phyloP scores from a whole-genome alignment of 148 eudicot genomes.

The Spergularia marina region DNA sequence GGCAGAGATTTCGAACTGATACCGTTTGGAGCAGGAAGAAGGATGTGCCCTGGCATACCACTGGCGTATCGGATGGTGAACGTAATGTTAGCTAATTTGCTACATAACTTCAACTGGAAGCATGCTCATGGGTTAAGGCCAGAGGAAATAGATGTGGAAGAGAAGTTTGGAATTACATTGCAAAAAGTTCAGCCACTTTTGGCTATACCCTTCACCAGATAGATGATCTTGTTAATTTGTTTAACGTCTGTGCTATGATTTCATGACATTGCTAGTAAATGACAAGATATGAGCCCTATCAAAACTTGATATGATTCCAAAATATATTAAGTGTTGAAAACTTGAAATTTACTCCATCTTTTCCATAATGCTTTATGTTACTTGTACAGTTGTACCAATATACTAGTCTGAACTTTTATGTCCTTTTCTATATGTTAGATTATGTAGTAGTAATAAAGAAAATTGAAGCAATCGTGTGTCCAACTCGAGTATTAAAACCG shows the following conservation, averaged over 20 bases:
- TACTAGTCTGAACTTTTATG: no score
- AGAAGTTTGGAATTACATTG: conserved; percentile 31
- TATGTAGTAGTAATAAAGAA: no score
- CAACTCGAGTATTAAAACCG: no score
- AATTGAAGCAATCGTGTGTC: no score
- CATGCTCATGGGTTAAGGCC: conserved; percentile 23
- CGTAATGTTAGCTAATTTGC: conserved; percentile 19
- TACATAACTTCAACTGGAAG: conserved; percentile 36
- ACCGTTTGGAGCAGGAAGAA: conserved; percentile 31
- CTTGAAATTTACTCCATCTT: no score
- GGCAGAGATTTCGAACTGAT: conserved; percentile 28
- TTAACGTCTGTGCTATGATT: background rate
- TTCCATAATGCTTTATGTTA: no score
- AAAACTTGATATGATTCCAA: no score
- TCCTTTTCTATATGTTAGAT: no score
- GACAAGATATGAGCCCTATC: background rate
- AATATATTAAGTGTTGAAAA: no score
- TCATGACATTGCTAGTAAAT: background rate
- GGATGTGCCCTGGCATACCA: conserved; percentile 26
- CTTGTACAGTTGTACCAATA: no score
- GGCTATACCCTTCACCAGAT: conserved; percentile 16
- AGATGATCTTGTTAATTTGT: background rate
- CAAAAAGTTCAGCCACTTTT: conserved; percentile 29
- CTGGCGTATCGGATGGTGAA: conserved; percentile 27
- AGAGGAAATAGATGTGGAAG: conserved; percentile 25